Conservation (phyloP, 2,329 filamentous ascomycete genomes). For the Aotearoamyces nothofagi region DNA sequence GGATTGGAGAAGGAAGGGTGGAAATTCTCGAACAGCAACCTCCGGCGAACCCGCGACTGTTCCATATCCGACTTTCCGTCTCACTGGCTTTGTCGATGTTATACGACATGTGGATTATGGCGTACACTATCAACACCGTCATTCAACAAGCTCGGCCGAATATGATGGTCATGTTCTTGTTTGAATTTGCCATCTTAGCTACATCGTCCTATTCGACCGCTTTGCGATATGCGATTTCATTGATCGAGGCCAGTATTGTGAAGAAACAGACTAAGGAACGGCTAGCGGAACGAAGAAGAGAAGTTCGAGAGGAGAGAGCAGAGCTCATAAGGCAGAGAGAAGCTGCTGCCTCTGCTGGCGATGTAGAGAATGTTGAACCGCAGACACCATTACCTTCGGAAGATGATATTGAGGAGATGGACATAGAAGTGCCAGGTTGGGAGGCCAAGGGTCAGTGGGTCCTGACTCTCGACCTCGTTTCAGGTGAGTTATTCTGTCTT, state of each 20-base stretch:
- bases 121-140: conserved; percentile 69
- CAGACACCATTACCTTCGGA: conserved; percentile 43
- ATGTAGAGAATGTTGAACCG: conserved; percentile 19
- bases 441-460: conserved; percentile 90
- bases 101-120: conserved; percentile 69
- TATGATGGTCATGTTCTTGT: conserved; percentile 99
- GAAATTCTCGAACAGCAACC: conserved; percentile 93
- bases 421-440: conserved; percentile 92
- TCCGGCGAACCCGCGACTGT: conserved; percentile 72
- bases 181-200: conserved; percentile 82
- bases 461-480: conserved; percentile 72
- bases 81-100: conserved; percentile 66
- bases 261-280: conserved; percentile 58
- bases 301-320: conserved; percentile 45
- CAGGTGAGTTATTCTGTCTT: conserved; percentile 35
- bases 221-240: conserved; percentile 61
- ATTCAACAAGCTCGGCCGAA: conserved; percentile 80
- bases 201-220: conserved; percentile 70
- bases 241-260: conserved; percentile 64
- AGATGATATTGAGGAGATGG: conserved; percentile 78
- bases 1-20: conserved; percentile 91
- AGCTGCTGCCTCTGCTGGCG: conserved; percentile 22
- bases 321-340: conserved; percentile 26
- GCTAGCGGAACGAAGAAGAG: conserved; percentile 49
- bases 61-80: conserved; percentile 67